phyloP scores from a whole-genome alignment of 176 grass and related monocot species.

The Aegilops longissima region DNA sequence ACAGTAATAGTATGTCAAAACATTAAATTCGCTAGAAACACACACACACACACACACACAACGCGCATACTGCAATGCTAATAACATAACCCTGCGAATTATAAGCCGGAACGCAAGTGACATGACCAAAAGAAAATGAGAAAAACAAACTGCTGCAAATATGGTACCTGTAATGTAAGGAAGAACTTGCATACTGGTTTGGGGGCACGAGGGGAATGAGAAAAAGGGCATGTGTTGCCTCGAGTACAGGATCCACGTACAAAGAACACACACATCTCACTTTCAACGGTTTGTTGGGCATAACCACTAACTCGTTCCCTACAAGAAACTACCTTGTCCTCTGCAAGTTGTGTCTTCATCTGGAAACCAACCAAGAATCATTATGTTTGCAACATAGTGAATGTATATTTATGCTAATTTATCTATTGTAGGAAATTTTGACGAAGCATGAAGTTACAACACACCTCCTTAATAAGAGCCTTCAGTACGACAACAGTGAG shows the following conservation, averaged over 20 bases:
- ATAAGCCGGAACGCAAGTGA: background rate
- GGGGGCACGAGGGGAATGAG: slow-evolving; percentile 62
- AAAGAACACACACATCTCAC: slow-evolving; percentile 59
- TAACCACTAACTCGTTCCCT: slow-evolving; percentile 8
- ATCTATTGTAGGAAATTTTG: slow-evolving; percentile 1
- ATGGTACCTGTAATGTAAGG: slow-evolving; percentile 71
- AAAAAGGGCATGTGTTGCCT: slow-evolving; percentile 64
- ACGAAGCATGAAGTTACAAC: slow-evolving; percentile 1
- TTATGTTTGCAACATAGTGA: background rate
- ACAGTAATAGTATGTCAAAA: background rate
- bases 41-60: slow-evolving; percentile 6
- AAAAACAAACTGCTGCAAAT: slow-evolving; percentile 5
- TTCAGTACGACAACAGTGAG: slow-evolving; percentile 40
- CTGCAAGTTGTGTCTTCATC: slow-evolving; percentile 41
- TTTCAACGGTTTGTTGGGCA: slow-evolving; percentile 29
- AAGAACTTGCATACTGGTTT: slow-evolving; percentile 85
- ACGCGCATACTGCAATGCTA: no score
- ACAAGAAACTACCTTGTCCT: slow-evolving; percentile 13
- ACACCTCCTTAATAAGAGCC: slow-evolving; percentile 47
- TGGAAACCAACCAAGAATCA: slow-evolving; percentile 26
- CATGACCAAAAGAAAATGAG: background rate
- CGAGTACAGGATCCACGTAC: slow-evolving; percentile 58
- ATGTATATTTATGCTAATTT: background rate
- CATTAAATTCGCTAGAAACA: background rate
- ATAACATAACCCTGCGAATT: background rate